Conservation (phyloP, 208 protist species). For the Strigomonas culicis region DNA sequence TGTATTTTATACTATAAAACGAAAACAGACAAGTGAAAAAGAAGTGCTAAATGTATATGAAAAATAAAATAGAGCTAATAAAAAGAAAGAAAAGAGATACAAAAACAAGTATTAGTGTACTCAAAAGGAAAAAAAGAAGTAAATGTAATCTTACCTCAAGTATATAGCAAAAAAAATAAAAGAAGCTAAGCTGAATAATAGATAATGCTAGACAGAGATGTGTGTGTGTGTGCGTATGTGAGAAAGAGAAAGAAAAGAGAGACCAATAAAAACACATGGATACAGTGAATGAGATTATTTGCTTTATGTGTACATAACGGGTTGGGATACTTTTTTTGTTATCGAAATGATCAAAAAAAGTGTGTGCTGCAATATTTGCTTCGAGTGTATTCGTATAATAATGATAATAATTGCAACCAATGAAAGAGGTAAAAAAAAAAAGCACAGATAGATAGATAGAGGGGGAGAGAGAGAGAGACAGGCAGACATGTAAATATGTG, state of each 20-base stretch:
- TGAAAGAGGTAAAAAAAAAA: no score
- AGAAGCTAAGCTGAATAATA: not conserved
- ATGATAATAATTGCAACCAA: not conserved
- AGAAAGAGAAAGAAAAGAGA: not conserved
- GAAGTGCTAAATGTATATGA: not conserved
- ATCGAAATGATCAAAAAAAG: no score
- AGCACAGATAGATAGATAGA: no score
- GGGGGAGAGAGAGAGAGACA: no score
- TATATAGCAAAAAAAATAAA: not conserved
- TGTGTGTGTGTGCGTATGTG: not conserved
- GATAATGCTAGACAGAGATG: no score
- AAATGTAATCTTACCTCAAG: not conserved
- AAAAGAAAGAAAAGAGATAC: not conserved
- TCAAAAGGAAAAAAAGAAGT: not conserved
- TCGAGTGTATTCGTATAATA: not conserved
- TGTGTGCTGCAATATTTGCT: no score
- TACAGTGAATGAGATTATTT: no score
- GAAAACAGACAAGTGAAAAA: not conserved
- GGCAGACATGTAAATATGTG: no score
- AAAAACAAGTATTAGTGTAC: not conserved
- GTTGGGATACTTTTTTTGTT: no score
- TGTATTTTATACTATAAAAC: not conserved
- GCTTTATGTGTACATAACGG: no score
- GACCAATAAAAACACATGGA: not conserved
- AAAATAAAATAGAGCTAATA: not conserved